A percentile compares a stretch with the other conserved stretches of the same genome.
These are phyloP conservation scores for Juncus effusus DNA, from an alignment of 176 grass and related monocot genomes.

Conservation along the genomic window DNA sequence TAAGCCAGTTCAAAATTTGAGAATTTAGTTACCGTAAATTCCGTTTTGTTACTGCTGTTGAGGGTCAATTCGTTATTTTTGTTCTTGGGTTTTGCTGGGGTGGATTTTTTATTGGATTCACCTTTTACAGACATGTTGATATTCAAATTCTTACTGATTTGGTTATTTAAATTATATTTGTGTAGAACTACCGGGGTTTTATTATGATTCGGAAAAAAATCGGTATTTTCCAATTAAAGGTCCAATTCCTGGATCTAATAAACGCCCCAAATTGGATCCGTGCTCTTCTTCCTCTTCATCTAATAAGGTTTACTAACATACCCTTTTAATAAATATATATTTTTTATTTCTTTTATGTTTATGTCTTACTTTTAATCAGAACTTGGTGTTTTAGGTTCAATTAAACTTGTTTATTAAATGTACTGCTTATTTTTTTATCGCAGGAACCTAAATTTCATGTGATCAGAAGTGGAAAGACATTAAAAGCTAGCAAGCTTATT, in stretches of 20 bases:
- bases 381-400: no score
- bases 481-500: constrained; percentile 16
- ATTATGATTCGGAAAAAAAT: constrained; percentile 75
- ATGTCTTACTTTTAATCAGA: no score
- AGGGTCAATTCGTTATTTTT: no score
- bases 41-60: no score
- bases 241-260: constrained; percentile 54
- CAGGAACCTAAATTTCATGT: constrained; percentile 18
- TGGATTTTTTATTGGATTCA: no score
- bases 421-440: background rate
- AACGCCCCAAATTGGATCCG: constrained; percentile 14
- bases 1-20: no score
- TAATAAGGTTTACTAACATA: background rate
- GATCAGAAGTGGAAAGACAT: background rate
- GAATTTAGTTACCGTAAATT: no score
- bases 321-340: background rate
- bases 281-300: background rate
- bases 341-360: background rate
- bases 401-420: no score
- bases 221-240: constrained; percentile 72
- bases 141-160: no score
- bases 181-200: constrained; percentile 73
- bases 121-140: no score
- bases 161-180: background rate
- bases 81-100: no score